Evolutionary conservation across 2,329 filamentous ascomycete genomes (phyloP), one percentile per base, ranked within the genome.

Genomic region (Trichoderma harzianum): DNA sequence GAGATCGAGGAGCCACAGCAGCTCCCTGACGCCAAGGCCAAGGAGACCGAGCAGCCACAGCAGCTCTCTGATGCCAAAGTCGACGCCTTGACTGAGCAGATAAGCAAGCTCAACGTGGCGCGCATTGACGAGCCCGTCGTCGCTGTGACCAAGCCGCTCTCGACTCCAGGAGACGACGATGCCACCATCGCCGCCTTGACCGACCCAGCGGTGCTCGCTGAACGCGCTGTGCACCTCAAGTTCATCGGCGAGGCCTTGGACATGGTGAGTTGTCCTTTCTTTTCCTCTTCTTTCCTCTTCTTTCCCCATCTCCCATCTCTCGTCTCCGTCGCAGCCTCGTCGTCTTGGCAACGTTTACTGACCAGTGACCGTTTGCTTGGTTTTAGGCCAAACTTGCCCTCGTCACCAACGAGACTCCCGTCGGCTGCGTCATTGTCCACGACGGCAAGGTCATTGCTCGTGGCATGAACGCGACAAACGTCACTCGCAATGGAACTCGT

Each of bases 381-480:
- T 18, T 47, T 5, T 70, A 97, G 93, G 96, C 94, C 72, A 91
- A 95, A 78, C 88, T 94, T 75, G 96, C 97, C 26, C 89, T 99
- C 63, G 85, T 85, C 76, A 93, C 89, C 73, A 95, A 97, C 76
- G 96, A 99, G 84, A 98, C 97, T 1, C 96, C 96, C 1, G 96
- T 99, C 24, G 97, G 96, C 63, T 99, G 96, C 81, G 94, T 99
- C 36, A 90, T 99, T 68, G 95, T 98, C 26, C 88, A 94, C 79
- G 83, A 93, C 32, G 91, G 90, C 75, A 86, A 89, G 76, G 87
- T 98, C 74, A 94, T 99, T 75, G 95, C 93, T 55, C 89, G 88
- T 74, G 96, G 96, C 74, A 98, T 98, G 93, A 99, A 99, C 78
- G 96, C 97, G 74, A 99, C 96, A 68, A 99, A 98, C 78, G 87